Evolutionary conservation across 352 stramenopile species (phyloP).

Genomic region (Aphanomyces invadans): DNA sequence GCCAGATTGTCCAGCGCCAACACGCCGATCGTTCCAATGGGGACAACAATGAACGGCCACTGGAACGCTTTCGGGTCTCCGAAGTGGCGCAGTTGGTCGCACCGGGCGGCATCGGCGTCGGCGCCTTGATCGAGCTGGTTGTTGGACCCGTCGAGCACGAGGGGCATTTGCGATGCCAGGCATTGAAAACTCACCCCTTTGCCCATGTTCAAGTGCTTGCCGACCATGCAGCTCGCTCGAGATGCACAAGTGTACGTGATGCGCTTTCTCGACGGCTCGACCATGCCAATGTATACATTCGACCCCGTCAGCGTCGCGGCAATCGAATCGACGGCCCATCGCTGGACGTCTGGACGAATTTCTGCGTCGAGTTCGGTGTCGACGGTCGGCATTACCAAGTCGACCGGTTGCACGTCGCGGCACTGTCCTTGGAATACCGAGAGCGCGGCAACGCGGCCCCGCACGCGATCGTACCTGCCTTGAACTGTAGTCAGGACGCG

Average conservation of each 20-base stretch:
- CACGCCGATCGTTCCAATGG: slow-evolving; percentile 39
- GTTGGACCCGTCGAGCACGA: slow-evolving; percentile 32
- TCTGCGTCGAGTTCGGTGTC: slow-evolving; percentile 44
- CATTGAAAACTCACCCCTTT: slow-evolving; percentile 51
- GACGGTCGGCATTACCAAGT: slow-evolving; percentile 23
- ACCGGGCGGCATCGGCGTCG: not conserved
- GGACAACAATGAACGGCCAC: slow-evolving; percentile 64
- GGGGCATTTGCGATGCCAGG: slow-evolving; percentile 32
- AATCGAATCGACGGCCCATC: slow-evolving; percentile 32
- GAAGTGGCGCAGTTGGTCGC: slow-evolving; percentile 38
- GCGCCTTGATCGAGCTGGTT: not conserved
- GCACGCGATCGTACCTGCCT: slow-evolving; percentile 38
- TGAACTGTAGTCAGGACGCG: slow-evolving; percentile 32
- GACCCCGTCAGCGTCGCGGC: slow-evolving; percentile 32
- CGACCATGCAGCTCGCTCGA: slow-evolving; percentile 41
- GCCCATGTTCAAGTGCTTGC: slow-evolving; percentile 48
- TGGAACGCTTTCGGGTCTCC: slow-evolving; percentile 28
- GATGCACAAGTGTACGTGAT: slow-evolving; percentile 53
- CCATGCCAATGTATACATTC: slow-evolving; percentile 55
- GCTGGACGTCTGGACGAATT: slow-evolving; percentile 33
- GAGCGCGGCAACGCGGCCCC: slow-evolving; percentile 31
- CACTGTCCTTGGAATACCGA: slow-evolving; percentile 26
- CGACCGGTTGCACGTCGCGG: not conserved
- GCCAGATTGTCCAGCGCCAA: slow-evolving; percentile 60
- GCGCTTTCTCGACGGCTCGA: slow-evolving; percentile 40